Conservation (phyloP, 1,284 basidiomycete genomes). For the Ceratobasidium sp. region DNA sequence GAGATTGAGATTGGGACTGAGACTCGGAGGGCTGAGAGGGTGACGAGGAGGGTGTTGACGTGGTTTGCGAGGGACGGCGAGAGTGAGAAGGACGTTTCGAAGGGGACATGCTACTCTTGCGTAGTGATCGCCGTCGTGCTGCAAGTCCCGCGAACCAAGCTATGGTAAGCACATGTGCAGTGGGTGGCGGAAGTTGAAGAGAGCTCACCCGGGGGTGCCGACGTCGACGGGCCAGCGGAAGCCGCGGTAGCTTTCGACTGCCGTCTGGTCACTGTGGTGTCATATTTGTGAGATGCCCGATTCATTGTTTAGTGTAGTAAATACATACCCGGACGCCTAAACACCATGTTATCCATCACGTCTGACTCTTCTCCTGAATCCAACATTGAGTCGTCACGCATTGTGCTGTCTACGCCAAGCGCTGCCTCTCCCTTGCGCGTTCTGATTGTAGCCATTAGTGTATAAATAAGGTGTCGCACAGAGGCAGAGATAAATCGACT, state of each 20-base stretch:
- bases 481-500: neutral
- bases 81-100: neutral
- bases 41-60: conserved; percentile 9
- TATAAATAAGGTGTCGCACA: conserved; percentile 6
- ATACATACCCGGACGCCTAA: conserved; percentile 26
- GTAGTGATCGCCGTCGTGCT: conserved; percentile 15
- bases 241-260: neutral
- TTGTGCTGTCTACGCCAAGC: neutral
- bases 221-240: neutral
- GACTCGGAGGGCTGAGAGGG: conserved; percentile 1
- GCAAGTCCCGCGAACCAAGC: neutral
- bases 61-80: conserved; percentile 14
- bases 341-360: conserved; percentile 37
- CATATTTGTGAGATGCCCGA: neutral
- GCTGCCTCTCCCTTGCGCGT: neutral
- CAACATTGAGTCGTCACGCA: conserved; percentile 14
- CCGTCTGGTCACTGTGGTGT: conserved; percentile 6
- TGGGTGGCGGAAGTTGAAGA: neutral
- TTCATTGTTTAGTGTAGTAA: neutral
- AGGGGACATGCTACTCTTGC: conserved; percentile 14
- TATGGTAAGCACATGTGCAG: conserved; percentile 1
- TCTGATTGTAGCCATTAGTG: conserved; percentile 6
- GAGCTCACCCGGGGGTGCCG: neutral
- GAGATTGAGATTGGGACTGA: conserved; percentile 16
- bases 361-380: conserved; percentile 32